These are phyloP conservation scores for Ceratocystiopsis brevicomis DNA, from an alignment of 2,329 filamentous ascomycete species.

Conservation along the genomic window DNA sequence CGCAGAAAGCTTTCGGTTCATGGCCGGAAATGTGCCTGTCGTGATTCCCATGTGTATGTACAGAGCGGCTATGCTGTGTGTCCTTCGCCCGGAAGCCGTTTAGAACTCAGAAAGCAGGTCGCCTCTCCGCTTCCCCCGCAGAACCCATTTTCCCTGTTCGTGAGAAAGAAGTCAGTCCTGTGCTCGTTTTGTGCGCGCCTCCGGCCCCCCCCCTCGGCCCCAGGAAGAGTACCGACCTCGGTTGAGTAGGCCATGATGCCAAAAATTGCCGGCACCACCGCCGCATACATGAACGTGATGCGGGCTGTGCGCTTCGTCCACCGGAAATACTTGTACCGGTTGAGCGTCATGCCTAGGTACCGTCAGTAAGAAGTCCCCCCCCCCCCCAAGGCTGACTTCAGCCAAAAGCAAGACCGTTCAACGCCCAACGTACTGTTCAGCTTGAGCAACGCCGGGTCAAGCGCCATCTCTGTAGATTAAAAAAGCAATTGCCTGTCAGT, in stretches of 20 bases:
- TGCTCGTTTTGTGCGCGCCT: neutral
- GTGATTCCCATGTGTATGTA: too few species aligned
- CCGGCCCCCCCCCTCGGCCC: too few species aligned
- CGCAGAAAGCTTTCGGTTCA: too few species aligned
- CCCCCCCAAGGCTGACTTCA: too few species aligned
- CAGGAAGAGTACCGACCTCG: conserved; percentile 48
- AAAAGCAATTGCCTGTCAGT: neutral
- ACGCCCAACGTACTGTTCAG: conserved; percentile 21
- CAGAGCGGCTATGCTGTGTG: too few species aligned
- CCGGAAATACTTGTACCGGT: conserved; percentile 87
- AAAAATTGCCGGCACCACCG: conserved; percentile 51
- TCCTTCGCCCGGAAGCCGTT: conserved; percentile 3
- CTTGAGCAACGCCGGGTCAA: conserved; percentile 29
- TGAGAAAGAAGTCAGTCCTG: conserved; percentile 4
- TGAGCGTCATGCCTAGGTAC: conserved; percentile 53
- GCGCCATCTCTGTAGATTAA: conserved; percentile 20
- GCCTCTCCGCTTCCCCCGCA: conserved; percentile 75
- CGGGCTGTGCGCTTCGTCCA: conserved; percentile 74
- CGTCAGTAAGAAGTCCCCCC: conserved; percentile 5
- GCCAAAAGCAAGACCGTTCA: neutral
- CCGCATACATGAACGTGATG: conserved; percentile 59
- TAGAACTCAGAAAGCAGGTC: conserved; percentile 71
- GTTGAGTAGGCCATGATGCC: conserved; percentile 58
- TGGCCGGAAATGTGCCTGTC: too few species aligned
- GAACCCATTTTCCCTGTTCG: conserved; percentile 60